Evolutionary conservation across 768 basidiomycete genomes (phyloP).

Genomic region (Boletus edulis): DNA sequence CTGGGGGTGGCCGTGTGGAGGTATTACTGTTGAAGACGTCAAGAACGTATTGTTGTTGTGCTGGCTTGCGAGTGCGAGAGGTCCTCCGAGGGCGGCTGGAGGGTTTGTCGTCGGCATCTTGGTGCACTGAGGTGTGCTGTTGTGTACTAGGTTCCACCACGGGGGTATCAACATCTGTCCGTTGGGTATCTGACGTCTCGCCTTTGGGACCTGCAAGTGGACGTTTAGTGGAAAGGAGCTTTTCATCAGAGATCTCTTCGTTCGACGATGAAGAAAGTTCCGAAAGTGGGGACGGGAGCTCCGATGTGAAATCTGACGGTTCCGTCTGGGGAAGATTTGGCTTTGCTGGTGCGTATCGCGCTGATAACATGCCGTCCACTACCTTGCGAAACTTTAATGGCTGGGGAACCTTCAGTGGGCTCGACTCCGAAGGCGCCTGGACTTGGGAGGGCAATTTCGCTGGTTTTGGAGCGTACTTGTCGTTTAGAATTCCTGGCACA

Average conservation of each 20-base stretch:
- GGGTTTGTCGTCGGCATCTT: constrained; percentile 6
- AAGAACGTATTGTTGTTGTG: constrained; percentile 30
- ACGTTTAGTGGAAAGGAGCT: neutral
- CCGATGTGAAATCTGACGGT: neutral
- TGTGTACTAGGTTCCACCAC: constrained; percentile 7
- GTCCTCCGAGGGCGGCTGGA: constrained; percentile 43
- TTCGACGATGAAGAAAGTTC: constrained; percentile 23
- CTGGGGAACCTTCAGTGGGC: constrained; percentile 21
- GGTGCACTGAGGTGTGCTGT: constrained; percentile 9
- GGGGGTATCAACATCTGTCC: constrained; percentile 1
- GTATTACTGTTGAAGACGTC: constrained; percentile 38
- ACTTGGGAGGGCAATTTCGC: constrained; percentile 12
- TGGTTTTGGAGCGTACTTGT: constrained; percentile 28
- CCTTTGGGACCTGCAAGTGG: neutral
- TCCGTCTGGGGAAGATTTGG: constrained; percentile 8
- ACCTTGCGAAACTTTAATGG: constrained; percentile 40
- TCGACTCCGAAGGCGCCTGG: constrained; percentile 12
- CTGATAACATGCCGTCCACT: constrained; percentile 36
- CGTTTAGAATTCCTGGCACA: constrained; percentile 32
- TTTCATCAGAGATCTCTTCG: constrained; percentile 14
- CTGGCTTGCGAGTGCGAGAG: constrained; percentile 46
- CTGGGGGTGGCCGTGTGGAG: constrained; percentile 28
- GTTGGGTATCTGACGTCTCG: neutral
- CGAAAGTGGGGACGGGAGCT: constrained; percentile 18
- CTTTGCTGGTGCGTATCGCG: constrained; percentile 24